Percentiles rank a stretch among this genome's conserved stretches.
Evolutionary conservation across 1,284 basidiomycete genomes (phyloP).

Genomic region (Ceratobasidium sp.): DNA sequence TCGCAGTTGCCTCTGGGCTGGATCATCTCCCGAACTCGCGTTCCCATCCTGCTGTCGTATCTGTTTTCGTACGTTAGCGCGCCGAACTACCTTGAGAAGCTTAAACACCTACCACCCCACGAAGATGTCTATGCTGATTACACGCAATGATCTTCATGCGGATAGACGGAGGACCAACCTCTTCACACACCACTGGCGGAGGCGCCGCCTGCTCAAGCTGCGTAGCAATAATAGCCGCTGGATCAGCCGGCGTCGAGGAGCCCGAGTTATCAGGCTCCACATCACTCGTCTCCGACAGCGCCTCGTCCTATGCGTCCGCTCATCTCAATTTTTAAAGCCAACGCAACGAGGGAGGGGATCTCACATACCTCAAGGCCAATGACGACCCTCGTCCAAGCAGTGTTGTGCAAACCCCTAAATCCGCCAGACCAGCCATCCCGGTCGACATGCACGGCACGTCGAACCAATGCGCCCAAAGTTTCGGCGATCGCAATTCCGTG

Average conservation of each 20-base stretch:
- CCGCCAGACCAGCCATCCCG: conserved; percentile 50
- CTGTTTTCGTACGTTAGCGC: conserved; percentile 58
- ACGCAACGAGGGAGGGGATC: background rate
- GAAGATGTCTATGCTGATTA: conserved; percentile 71
- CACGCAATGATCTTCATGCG: conserved; percentile 66
- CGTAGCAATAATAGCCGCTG: conserved; percentile 25
- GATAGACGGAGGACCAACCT: conserved; percentile 51
- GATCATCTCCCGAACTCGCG: conserved; percentile 78
- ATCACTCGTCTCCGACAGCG: conserved; percentile 19
- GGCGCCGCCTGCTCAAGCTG: conserved; percentile 30
- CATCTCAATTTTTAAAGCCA: background rate
- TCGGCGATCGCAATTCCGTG: conserved; percentile 85
- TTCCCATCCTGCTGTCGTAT: conserved; percentile 84
- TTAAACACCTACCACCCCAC: conserved; percentile 66
- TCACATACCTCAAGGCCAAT: conserved; percentile 65
- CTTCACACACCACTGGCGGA: conserved; percentile 24
- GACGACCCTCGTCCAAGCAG: conserved; percentile 75
- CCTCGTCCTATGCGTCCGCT: conserved; percentile 35
- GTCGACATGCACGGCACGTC: conserved; percentile 26
- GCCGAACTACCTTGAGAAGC: background rate
- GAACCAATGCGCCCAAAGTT: conserved; percentile 51
- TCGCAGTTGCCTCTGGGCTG: conserved; percentile 80
- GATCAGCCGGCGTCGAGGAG: conserved; percentile 11
- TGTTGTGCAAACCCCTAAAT: conserved; percentile 74
- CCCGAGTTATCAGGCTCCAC: conserved; percentile 11